Base-by-base conservation (phyloP, 257 asterid species). In the Nicotiana knightiana region DNA sequence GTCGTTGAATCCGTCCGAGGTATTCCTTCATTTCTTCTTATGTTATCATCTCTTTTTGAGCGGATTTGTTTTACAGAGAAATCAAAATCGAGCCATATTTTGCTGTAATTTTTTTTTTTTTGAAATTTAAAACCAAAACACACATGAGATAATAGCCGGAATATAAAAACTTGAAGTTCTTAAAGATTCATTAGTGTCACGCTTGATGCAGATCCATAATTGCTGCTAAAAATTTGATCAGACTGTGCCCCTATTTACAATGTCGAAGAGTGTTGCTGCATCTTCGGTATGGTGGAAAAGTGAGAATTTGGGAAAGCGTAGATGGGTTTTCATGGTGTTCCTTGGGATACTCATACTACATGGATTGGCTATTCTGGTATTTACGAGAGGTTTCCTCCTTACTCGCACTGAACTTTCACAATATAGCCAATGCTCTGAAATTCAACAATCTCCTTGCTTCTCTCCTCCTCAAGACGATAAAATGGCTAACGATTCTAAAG, bases 301-400 rank as follows among this genome's bases (percentile, higher is more conserved):
- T 53, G 92, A 83, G 85, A 87, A 85, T 17, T 87, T 85, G 91
- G 88, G 91, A 30, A 88, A 86, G 70, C 78, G 92, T 46, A 82
- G 82, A 89, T 88, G 95, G 97, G 89, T 89, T 26, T 88, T 91
- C 66, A 8, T 81, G 33, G 86, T 88, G 62, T 93, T 93, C 85
- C 43, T 89, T 21, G 92, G 91, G 55, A 87, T 94, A 70, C 83
- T 89, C 90, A 54, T 91, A 68, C 89, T 96, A 84, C 99, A 94
- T 86, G 43, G 85, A 67, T 62, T 87, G 58, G 92, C 95, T 85
- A 92, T 94, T 85, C 82, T 91, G 1, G 71, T 93, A 43, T 96
- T 96, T 80, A 96, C 97, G 5, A 86, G 94, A 86, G 99, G 99
- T 79, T 96, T 96, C 87, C 98, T 96, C 76, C 97, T 96, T 51